These are phyloP conservation scores for Barbatosphaeria neglecta DNA, from an alignment of 495 filamentous ascomycete species.

Conservation along the genomic window DNA sequence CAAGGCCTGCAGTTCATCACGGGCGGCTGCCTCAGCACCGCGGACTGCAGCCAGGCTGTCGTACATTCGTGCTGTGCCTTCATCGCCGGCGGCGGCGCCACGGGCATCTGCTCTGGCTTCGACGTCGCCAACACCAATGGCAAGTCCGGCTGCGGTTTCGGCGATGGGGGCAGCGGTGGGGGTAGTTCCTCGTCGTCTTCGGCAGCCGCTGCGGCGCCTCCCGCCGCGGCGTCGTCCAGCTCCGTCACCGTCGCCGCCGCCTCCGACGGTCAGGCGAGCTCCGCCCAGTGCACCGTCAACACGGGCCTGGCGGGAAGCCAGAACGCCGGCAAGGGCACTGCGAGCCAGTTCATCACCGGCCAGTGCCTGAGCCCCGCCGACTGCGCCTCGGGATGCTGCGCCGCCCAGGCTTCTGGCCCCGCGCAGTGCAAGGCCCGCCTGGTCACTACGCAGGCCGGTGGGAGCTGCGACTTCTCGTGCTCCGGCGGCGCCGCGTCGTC, in stretches of 20 bases:
- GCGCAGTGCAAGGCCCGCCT: constrained; percentile 1
- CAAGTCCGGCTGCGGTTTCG: constrained; percentile 4
- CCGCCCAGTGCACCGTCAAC: constrained; percentile 1
- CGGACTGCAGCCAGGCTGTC: constrained; percentile 17
- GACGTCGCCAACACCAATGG: constrained; percentile 15
- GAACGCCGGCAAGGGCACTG: constrained; percentile 16
- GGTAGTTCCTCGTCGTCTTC: neutral
- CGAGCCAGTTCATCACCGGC: constrained; percentile 19
- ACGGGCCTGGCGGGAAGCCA: constrained; percentile 6
- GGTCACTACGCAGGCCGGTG: neutral
- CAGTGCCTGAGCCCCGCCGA: constrained; percentile 18
- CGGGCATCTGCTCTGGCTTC: constrained; percentile 12
- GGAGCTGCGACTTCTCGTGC: neutral
- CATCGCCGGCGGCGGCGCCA: constrained; percentile 8
- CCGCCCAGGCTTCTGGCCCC: constrained; percentile 9
- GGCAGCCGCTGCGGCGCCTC: neutral
- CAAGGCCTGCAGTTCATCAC: constrained; percentile 25
- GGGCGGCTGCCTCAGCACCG: constrained; percentile 19
- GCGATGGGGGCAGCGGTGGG: neutral
- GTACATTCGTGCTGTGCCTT: constrained; percentile 17
- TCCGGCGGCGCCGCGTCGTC: neutral
- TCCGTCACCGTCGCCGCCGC: neutral
- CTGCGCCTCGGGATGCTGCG: constrained; percentile 18
- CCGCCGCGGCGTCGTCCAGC: neutral
- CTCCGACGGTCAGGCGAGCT: neutral